Percentiles rank a stretch among this genome's conserved stretches.
These are phyloP conservation scores for Kwoniella mangroviensis DNA, from an alignment of 768 basidiomycete genomes.

Conservation along the genomic window DNA sequence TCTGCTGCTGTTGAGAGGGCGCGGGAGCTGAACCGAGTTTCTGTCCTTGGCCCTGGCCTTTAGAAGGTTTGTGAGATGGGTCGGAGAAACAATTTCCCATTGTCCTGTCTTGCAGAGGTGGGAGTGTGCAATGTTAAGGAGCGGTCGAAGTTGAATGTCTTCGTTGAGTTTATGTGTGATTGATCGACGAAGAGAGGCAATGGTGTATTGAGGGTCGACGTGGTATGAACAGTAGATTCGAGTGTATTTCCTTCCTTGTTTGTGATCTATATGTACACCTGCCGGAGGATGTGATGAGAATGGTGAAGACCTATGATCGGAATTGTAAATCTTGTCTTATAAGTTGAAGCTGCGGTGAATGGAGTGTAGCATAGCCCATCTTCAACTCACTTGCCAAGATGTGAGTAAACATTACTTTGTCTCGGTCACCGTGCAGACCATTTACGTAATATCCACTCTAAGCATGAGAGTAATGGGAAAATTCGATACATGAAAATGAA, in stretches of 20 bases:
- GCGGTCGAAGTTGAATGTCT: background rate
- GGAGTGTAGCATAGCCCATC: too few species aligned
- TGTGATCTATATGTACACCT: too few species aligned
- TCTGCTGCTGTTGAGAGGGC: background rate
- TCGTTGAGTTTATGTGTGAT: background rate
- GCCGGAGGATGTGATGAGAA: too few species aligned
- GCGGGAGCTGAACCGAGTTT: constrained; percentile 47
- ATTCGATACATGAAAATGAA: constrained; percentile 30
- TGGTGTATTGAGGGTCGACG: background rate
- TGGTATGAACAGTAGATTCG: background rate
- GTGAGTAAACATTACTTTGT: background rate
- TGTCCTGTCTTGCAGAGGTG: background rate
- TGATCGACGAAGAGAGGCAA: background rate
- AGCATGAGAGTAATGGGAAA: background rate
- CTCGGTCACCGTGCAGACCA: background rate
- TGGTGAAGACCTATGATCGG: too few species aligned
- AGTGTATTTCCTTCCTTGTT: too few species aligned
- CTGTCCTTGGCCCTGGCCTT: constrained; percentile 47
- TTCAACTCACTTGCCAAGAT: background rate
- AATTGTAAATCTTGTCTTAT: too few species aligned
- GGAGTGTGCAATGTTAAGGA: background rate
- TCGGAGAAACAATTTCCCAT: constrained; percentile 58
- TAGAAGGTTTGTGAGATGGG: constrained; percentile 37
- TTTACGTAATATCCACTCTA: background rate
- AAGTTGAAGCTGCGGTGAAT: too few species aligned